A percentile compares a stretch with the other conserved stretches of the same genome.
Evolutionary conservation across 257 asterid genomes (phyloP).

Genomic region (Plantago ovata): DNA sequence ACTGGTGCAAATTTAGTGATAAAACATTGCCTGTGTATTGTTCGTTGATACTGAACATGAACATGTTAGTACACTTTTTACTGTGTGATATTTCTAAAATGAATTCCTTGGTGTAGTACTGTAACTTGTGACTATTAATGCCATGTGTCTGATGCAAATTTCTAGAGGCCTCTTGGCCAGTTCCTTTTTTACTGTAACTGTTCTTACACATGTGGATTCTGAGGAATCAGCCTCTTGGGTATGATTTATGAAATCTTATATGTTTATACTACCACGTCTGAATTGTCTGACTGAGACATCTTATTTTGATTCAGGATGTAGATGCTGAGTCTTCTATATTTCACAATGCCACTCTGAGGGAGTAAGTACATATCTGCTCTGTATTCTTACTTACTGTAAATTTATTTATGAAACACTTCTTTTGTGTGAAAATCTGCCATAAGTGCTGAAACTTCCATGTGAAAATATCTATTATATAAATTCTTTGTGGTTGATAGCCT

Average conservation of each 20-base stretch:
- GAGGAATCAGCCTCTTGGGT: conserved; percentile 2
- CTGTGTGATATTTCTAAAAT: background rate
- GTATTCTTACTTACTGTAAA: background rate
- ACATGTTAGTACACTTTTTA: background rate
- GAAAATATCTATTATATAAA: conserved; percentile 3
- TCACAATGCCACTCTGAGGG: conserved; percentile 87
- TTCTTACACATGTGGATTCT: background rate
- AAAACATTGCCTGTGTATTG: background rate
- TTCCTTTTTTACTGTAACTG: background rate
- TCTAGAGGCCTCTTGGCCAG: background rate
- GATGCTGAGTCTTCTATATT: conserved; percentile 93
- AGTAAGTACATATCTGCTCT: conserved; percentile 46
- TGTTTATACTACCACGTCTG: conserved; percentile 5
- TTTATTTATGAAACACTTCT: conserved; percentile 10
- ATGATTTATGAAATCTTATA: background rate
- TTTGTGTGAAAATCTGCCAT: conserved; percentile 7
- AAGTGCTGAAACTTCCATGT: conserved; percentile 11
- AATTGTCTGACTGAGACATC: conserved; percentile 18
- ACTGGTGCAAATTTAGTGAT: conserved; percentile 4
- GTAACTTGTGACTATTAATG: background rate
- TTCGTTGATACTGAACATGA: background rate
- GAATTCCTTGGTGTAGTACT: background rate
- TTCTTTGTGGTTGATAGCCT: conserved; percentile 26
- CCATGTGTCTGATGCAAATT: background rate
- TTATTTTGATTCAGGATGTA: conserved; percentile 60